Base-by-base conservation (phyloP, 2,329 filamentous ascomycete genomes). In the Pyricularia sp. region DNA sequence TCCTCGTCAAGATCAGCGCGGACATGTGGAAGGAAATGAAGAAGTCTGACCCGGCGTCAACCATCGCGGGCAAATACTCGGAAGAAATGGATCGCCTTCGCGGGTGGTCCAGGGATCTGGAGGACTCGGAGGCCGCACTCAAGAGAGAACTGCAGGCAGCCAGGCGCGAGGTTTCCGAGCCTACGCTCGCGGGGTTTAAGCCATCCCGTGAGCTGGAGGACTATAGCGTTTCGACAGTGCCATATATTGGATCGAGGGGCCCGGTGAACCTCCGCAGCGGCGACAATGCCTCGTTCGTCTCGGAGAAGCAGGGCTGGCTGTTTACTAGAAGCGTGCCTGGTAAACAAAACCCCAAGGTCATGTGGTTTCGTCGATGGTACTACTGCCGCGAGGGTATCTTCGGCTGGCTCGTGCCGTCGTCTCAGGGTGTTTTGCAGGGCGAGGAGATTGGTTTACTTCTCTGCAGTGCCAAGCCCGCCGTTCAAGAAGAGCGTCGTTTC, bases 301-400 rank as follows among this genome's bases (percentile, higher is more conserved):
- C 79, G 8, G 93, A 96, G 75, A 97, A 96, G 75, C 94, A 97
- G 75, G 93, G 93, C 3, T 99, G 94, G 94, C 78, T 99, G 2
- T 96, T 93, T 74, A 75, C 96, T 69, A 84, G 91, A 63, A 90
- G 88, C 0, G 79, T 93, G 8, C 87, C 90, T 1, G 93, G 92
- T 44, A 97, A 97, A 74, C 93, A 93, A 0, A n/a, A n/a, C 12
- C 90, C 92, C 16, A 83, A 93, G 67, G 91, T 92, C n/a, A 84
- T 85, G 55, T 99, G 94, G 94, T 84, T 91, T 30, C 85, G 91
- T 66, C 84, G 93, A 64, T 99, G 94, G 94, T 96, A 94, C 72
- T 97, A 96, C 74, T 88, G 96, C 70, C 93, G 93, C 68, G 88
- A 96, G 72, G 93, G 94, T 53, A 94, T 97, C 66, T 97, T 99